Evolutionary conservation across 345 rosid genomes (phyloP).

Genomic region (Reutealis trisperma): DNA sequence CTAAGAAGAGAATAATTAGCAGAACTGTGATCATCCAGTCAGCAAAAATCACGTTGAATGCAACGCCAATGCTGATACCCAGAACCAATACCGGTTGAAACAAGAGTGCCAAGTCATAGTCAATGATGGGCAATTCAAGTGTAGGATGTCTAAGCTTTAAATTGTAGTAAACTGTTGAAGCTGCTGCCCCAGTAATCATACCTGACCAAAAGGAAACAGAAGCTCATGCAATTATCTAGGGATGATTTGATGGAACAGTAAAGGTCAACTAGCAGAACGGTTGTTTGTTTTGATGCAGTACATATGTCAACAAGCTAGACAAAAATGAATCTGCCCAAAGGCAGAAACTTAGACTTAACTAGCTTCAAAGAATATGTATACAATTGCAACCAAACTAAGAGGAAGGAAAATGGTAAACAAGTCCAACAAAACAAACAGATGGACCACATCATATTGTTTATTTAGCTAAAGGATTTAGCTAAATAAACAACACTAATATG

Average conservation of each 20-base stretch:
- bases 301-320: neutral
- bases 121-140: slow-evolving; percentile 48
- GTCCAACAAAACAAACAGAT: neutral
- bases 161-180: slow-evolving; percentile 43
- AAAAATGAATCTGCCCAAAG: neutral
- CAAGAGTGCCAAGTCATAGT: slow-evolving; percentile 54
- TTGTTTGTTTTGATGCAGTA: neutral
- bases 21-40: slow-evolving; percentile 57
- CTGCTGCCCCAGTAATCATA: slow-evolving; percentile 53
- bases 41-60: slow-evolving; percentile 46
- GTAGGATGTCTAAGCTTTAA: slow-evolving; percentile 48
- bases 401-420: neutral
- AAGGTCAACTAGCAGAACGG: neutral
- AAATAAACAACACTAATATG: neutral
- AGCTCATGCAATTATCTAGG: neutral
- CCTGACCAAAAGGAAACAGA: slow-evolving; percentile 23
- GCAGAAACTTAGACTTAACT: neutral
- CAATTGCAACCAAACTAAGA: neutral
- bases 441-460: neutral
- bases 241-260: neutral
- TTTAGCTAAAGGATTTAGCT: neutral
- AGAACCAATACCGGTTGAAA: slow-evolving; percentile 54
- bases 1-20: slow-evolving; percentile 44
- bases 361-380: neutral
- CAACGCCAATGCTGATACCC: slow-evolving; percentile 52